Percentiles rank a stretch among this genome's conserved stretches.
Conservation (phyloP, 164 flowering plant genomes). For the Buxus sempervirens region DNA sequence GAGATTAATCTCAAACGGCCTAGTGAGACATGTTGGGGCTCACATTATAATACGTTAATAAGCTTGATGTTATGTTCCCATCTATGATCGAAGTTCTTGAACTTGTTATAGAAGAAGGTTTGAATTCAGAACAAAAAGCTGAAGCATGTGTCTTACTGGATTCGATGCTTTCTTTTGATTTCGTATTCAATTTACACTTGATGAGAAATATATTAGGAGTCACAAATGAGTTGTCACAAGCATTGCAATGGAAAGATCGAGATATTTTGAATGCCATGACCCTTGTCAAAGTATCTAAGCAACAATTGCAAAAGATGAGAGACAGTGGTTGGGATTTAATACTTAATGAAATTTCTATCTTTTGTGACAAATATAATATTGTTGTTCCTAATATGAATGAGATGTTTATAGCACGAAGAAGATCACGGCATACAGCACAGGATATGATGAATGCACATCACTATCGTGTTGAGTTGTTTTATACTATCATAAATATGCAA, state of each 20-base stretch:
- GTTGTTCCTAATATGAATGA: not conserved
- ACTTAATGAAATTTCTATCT: conserved; percentile 1
- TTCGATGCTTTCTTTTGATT: conserved; percentile 11
- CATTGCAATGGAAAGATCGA: conserved; percentile 17
- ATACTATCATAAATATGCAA: conserved; percentile 14
- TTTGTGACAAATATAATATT: conserved; percentile 16
- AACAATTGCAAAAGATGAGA: conserved; percentile 11
- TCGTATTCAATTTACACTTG: conserved; percentile 17
- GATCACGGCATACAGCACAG: not conserved
- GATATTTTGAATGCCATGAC: conserved; percentile 21
- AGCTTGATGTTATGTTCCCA: not conserved
- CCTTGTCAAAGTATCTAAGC: conserved; percentile 5
- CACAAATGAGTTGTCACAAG: conserved; percentile 17
- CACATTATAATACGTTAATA: not conserved
- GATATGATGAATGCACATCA: not conserved
- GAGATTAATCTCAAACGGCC: conserved; percentile 9
- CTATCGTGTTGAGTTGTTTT: conserved; percentile 7
- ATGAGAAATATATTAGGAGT: conserved; percentile 19
- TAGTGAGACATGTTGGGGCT: conserved; percentile 12
- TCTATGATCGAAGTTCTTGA: conserved; percentile 7
- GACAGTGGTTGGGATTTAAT: conserved; percentile 13
- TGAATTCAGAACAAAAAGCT: conserved; percentile 3
- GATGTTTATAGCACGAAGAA: not conserved
- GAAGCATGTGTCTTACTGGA: conserved; percentile 10
- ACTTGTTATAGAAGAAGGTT: conserved; percentile 5